Conservation (phyloP, 805 yeast genomes). For the Starmera quercuum region DNA sequence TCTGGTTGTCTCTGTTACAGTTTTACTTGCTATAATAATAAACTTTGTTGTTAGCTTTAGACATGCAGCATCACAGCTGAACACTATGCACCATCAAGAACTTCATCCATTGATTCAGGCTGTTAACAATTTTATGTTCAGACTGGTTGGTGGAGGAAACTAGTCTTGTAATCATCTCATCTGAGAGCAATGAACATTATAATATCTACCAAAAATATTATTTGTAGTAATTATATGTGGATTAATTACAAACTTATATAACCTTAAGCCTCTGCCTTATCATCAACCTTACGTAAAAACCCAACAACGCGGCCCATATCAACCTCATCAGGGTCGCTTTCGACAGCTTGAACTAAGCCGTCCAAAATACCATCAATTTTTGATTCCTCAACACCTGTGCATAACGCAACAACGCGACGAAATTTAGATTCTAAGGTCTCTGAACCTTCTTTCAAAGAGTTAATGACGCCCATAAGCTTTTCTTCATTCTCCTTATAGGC, state of each 20-base stretch:
- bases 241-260: not conserved
- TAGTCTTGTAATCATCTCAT: not conserved
- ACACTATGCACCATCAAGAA: constrained; percentile 6
- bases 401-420: constrained; percentile 78
- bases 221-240: not conserved
- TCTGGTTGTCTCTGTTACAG: constrained; percentile 61
- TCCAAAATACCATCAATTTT: constrained; percentile 77
- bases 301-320: constrained; percentile 50
- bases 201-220: no score
- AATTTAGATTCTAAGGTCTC: constrained; percentile 64
- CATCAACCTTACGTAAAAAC: constrained; percentile 43
- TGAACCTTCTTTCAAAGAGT: constrained; percentile 44
- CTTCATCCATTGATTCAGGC: constrained; percentile 18
- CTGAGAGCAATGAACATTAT: no score
- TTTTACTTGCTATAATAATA: constrained; percentile 55
- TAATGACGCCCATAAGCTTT: constrained; percentile 44
- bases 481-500: constrained; percentile 73
- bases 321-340: constrained; percentile 69
- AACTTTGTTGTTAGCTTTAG: constrained; percentile 68
- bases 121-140: constrained; percentile 23
- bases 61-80: constrained; percentile 22
- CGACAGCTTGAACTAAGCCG: constrained; percentile 84
- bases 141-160: constrained; percentile 23
- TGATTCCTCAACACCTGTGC: constrained; percentile 80
- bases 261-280: constrained; percentile 7